Conservation (phyloP, 2,329 filamentous ascomycete genomes). For the Sarocladium oryzae region DNA sequence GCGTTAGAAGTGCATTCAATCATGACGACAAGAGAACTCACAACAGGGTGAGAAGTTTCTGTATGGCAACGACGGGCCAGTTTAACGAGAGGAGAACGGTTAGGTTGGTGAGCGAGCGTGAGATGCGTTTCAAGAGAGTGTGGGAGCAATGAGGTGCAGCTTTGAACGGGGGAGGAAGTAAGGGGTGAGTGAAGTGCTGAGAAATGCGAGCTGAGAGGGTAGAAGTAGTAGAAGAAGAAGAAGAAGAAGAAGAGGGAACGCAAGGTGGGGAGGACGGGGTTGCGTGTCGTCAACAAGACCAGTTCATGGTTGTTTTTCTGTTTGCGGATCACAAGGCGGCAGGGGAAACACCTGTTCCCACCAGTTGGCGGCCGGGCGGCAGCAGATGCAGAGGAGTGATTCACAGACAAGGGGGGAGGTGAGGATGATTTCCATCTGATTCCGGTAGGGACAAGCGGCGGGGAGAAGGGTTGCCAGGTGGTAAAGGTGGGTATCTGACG, state of each 20-base stretch:
- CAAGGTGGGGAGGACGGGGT: neutral
- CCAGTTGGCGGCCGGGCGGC: neutral
- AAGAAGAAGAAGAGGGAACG: conserved; percentile 5
- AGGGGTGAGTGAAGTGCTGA: conserved; percentile 1
- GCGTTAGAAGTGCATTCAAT: too few relatives aligned
- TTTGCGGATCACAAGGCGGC: conserved; percentile 5
- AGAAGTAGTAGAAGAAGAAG: conserved; percentile 3
- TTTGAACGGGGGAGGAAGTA: neutral
- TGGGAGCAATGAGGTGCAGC: neutral
- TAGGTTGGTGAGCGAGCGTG: neutral
- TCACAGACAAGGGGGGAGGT: neutral
- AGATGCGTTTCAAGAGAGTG: neutral
- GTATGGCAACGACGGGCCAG: neutral
- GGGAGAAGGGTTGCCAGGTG: neutral
- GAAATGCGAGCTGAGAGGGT: neutral
- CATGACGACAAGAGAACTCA: neutral
- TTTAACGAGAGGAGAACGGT: neutral
- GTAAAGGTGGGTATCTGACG: neutral
- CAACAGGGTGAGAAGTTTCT: neutral
- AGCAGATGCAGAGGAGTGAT: conserved; percentile 1
- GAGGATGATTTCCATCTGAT: conserved; percentile 4
- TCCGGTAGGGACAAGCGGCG: neutral
- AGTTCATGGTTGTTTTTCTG: conserved; percentile 1
- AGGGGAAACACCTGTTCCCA: neutral
- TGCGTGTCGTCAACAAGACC: neutral